A percentile compares a stretch with the other conserved stretches of the same genome.
Evolutionary conservation across 352 stramenopile genomes (phyloP).

Genomic region (Pythium utonaiense): DNA sequence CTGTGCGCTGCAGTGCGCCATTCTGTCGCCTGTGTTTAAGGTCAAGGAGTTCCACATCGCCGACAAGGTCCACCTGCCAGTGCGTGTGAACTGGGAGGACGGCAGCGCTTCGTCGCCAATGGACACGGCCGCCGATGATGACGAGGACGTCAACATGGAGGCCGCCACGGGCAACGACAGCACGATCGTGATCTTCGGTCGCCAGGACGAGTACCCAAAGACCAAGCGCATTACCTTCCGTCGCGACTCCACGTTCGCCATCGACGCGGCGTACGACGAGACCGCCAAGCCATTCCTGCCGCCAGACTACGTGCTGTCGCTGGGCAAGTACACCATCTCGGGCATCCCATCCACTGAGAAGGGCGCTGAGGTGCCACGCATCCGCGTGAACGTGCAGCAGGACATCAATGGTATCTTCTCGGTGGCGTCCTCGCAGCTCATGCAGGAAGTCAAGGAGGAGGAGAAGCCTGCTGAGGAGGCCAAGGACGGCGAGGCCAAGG

Average conservation of each 20-base stretch:
- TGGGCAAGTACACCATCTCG: constrained; percentile 93
- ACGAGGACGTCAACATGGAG: constrained; percentile 88
- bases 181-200: constrained; percentile 94
- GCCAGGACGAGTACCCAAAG: constrained; percentile 96
- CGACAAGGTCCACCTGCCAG: constrained; percentile 88
- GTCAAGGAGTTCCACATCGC: constrained; percentile 90
- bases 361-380: constrained; percentile 77
- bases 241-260: constrained; percentile 89
- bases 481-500: constrained; percentile 57
- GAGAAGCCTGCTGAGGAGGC: constrained; percentile 59
- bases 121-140: constrained; percentile 71
- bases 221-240: constrained; percentile 96
- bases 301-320: constrained; percentile 63
- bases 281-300: constrained; percentile 60
- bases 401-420: constrained; percentile 96
- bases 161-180: constrained; percentile 51
- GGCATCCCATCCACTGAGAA: constrained; percentile 77
- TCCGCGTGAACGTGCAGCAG: constrained; percentile 97
- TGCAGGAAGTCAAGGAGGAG: constrained; percentile 95
- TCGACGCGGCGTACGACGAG: constrained; percentile 90
- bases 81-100: constrained; percentile 93
- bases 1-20: constrained; percentile 97
- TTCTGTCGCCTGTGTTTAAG: constrained; percentile 98
- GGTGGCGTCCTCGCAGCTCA: constrained; percentile 95
- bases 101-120: constrained; percentile 43